Percentiles rank a stretch among this genome's conserved stretches.
Evolutionary conservation across 768 basidiomycete genomes (phyloP).

Genomic region (Termitomyces sp.): DNA sequence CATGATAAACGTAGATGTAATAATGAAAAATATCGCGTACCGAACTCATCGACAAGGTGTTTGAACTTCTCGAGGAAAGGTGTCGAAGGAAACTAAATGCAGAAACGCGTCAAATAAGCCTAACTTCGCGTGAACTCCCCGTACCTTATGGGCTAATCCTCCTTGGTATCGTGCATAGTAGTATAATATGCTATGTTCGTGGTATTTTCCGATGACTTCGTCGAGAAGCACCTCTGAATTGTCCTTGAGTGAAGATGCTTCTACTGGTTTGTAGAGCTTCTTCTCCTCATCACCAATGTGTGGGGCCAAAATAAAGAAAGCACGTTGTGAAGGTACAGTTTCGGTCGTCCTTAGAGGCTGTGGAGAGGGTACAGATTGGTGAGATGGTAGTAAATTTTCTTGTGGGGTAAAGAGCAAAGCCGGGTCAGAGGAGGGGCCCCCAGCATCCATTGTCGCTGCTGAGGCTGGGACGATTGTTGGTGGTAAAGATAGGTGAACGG

Average conservation of each 20-base stretch:
- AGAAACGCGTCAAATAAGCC: conserved; percentile 21
- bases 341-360: background rate
- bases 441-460: conserved; percentile 10
- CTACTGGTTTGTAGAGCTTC: conserved; percentile 32
- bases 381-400: background rate
- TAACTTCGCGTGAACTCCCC: conserved; percentile 16
- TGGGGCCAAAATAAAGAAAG: conserved; percentile 34
- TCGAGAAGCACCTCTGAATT: conserved; percentile 28
- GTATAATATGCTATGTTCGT: conserved; percentile 31
- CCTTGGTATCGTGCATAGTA: conserved; percentile 58
- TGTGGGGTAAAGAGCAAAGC: conserved; percentile 18
- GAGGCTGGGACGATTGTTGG: background rate
- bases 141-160: conserved; percentile 56
- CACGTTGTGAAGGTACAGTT: background rate
- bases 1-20: conserved; percentile 6
- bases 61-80: conserved; percentile 32
- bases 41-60: conserved; percentile 49
- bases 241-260: conserved; percentile 26
- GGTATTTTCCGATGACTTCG: conserved; percentile 57
- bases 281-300: conserved; percentile 31
- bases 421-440: conserved; percentile 13
- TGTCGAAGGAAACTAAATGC: conserved; percentile 36
- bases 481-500: background rate
- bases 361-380: background rate
- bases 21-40: conserved; percentile 31